Conservation (phyloP, 805 yeast genomes). For the Myxozyma melibiosi region DNA sequence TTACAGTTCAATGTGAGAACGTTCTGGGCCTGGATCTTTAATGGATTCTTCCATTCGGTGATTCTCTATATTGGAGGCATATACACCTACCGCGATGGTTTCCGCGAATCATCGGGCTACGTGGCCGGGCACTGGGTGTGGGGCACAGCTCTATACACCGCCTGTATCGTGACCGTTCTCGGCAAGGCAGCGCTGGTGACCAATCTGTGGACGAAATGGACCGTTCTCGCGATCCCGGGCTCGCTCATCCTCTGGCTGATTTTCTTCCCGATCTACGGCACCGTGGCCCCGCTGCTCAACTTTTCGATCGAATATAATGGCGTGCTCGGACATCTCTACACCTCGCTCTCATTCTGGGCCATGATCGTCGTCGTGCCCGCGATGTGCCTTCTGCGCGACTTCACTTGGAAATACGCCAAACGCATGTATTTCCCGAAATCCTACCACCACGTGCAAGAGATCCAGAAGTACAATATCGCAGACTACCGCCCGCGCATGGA, state of each 20-base stretch:
- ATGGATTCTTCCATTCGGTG: slow-evolving; percentile 93
- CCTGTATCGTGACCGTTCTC: slow-evolving; percentile 82
- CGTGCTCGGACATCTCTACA: slow-evolving; percentile 71
- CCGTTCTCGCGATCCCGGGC: slow-evolving; percentile 92
- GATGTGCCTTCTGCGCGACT: slow-evolving; percentile 80
- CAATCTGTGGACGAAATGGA: slow-evolving; percentile 92
- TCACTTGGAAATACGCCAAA: slow-evolving; percentile 91
- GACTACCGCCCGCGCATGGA: slow-evolving; percentile 96
- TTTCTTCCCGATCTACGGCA: slow-evolving; percentile 84
- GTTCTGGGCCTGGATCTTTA: slow-evolving; percentile 96
- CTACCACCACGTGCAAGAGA: slow-evolving; percentile 94
- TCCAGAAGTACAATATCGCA: slow-evolving; percentile 90
- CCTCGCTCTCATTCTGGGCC: slow-evolving; percentile 82
- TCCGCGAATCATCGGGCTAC: slow-evolving; percentile 62
- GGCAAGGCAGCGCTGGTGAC: slow-evolving; percentile 95
- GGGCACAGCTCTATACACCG: slow-evolving; percentile 88
- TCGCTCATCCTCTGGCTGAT: slow-evolving; percentile 81
- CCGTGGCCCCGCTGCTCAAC: slow-evolving; percentile 77
- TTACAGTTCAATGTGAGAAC: slow-evolving; percentile 72
- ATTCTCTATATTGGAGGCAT: slow-evolving; percentile 74
- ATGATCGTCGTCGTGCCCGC: slow-evolving; percentile 72
- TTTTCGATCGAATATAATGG: slow-evolving; percentile 88
- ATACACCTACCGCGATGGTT: slow-evolving; percentile 68
- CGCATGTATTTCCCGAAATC: slow-evolving; percentile 89
- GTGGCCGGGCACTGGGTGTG: slow-evolving; percentile 89